These are phyloP conservation scores for Globisporangium irregulare DNA, from an alignment of 352 stramenopile genomes.

Conservation along the genomic window DNA sequence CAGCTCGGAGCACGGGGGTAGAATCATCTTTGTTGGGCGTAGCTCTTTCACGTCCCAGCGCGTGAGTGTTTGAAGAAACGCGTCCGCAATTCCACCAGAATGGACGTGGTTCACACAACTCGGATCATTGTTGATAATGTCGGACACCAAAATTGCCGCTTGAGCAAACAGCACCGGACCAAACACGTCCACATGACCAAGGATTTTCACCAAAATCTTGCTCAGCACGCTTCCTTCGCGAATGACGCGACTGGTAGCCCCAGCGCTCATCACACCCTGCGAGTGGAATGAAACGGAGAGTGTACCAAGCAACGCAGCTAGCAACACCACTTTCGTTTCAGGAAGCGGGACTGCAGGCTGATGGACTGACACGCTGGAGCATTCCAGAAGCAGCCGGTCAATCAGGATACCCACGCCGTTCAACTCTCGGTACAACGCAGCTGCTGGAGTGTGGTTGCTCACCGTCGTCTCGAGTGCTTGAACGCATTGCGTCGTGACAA, in stretches of 20 bases:
- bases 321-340: constrained; percentile 62
- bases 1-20: constrained; percentile 90
- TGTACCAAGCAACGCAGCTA: constrained; percentile 69
- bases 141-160: constrained; percentile 89
- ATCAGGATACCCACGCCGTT: constrained; percentile 85
- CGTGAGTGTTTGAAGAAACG: constrained; percentile 91
- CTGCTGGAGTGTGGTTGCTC: constrained; percentile 64
- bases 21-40: constrained; percentile 42
- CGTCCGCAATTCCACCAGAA: constrained; percentile 88
- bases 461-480: constrained; percentile 82
- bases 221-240: constrained; percentile 85
- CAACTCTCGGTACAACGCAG: constrained; percentile 75
- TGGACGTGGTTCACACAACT: constrained; percentile 95
- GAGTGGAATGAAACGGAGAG: constrained; percentile 86
- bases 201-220: constrained; percentile 86
- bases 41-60: constrained; percentile 68
- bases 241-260: constrained; percentile 83
- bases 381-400: constrained; percentile 67
- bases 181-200: constrained; percentile 90
- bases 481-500: constrained; percentile 75
- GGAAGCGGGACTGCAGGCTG: constrained; percentile 13
- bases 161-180: constrained; percentile 93
- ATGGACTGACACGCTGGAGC: constrained; percentile 26
- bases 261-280: constrained; percentile 86
- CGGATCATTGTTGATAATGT: constrained; percentile 97